Conservation (phyloP, 768 basidiomycete species). For the Harrya chromipes region DNA sequence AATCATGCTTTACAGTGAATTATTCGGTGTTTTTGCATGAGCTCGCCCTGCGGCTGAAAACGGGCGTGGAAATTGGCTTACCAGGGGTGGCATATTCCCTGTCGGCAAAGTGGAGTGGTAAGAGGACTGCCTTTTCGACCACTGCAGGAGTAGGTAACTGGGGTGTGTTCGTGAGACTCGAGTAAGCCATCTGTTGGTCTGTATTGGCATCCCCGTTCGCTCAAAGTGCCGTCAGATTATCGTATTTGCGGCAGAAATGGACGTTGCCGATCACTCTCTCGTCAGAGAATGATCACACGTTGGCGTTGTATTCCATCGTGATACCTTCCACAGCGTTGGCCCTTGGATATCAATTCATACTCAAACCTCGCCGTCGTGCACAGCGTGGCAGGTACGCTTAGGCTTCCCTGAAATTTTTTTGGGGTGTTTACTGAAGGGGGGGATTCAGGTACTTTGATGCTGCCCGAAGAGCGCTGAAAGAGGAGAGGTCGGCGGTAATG, state of each 20-base stretch:
- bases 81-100: conserved; percentile 42
- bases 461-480: conserved; percentile 57
- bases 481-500: conserved; percentile 60
- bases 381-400: conserved; percentile 49
- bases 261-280: conserved; percentile 58
- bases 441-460: conserved; percentile 59
- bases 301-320: conserved; percentile 51
- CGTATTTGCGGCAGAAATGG: conserved; percentile 56
- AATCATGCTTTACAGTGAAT: conserved; percentile 50
- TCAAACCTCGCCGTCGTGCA: conserved; percentile 53
- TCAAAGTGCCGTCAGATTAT: conserved; percentile 37
- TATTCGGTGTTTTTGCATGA: conserved; percentile 52
- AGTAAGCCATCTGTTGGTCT: conserved; percentile 37
- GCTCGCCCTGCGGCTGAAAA: conserved; percentile 51
- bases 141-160: conserved; percentile 41
- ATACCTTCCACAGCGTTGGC: conserved; percentile 53
- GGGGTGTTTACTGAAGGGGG: conserved; percentile 16
- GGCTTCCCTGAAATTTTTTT: conserved; percentile 6
- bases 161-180: conserved; percentile 52
- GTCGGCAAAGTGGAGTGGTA: conserved; percentile 49
- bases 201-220: conserved; percentile 10
- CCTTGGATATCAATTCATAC: conserved; percentile 54
- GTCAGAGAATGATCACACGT: conserved; percentile 40
- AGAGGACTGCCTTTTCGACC: conserved; percentile 42
- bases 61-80: conserved; percentile 48